Base-by-base conservation (phyloP, 352 stramenopile genomes). In the Phytophthora vignae region DNA sequence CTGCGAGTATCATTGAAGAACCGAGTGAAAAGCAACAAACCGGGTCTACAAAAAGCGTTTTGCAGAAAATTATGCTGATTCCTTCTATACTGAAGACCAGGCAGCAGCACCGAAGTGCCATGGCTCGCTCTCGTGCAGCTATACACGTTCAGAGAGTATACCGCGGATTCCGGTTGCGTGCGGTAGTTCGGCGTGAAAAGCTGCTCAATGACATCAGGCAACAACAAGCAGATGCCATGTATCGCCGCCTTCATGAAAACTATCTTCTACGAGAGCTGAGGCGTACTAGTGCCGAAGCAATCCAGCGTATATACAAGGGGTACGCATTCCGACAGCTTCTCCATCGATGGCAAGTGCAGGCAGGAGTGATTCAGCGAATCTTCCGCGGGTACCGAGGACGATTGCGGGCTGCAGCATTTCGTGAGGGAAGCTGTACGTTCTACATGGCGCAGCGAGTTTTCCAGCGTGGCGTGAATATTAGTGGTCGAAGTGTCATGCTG, bases 371-470 rank as follows among this genome's bases (percentile, higher is more conserved):
- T 56, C 86, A 93, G 48, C 77, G 86, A 4, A 63, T 88, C 0
- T 87, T 85, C 57, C 81, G 86, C 3, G 86, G 86, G 7, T 77
- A 82, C 56, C 69, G 76, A 21, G 86, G 86, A 4, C 68, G 86
- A 7, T 78, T 87, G 50, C 76, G 86, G 27, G 86, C 83, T 15
- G 71, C 81, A 36, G 81, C 83, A 40, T 91, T 93, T 49, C 75
- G 84, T 33, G 84, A 92, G 36, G 86, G 86, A 5, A 92, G 79
- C 17, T 85, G 83, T 27, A 90, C 82, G 0, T 91, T 92, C 42
- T 91, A 85, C 64, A 93, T 93, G 84, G 72, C 76, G 6, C 79
- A 92, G 52, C 64, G 79, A 14, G 83, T 93, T 8, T 93, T 82
- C 50, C 83, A 93, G 52, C 82, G 86, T 31, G 86, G 86, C 0